phyloP scores from a whole-genome alignment of 2,329 filamentous ascomycete species.

The Celoporthe dispersa region DNA sequence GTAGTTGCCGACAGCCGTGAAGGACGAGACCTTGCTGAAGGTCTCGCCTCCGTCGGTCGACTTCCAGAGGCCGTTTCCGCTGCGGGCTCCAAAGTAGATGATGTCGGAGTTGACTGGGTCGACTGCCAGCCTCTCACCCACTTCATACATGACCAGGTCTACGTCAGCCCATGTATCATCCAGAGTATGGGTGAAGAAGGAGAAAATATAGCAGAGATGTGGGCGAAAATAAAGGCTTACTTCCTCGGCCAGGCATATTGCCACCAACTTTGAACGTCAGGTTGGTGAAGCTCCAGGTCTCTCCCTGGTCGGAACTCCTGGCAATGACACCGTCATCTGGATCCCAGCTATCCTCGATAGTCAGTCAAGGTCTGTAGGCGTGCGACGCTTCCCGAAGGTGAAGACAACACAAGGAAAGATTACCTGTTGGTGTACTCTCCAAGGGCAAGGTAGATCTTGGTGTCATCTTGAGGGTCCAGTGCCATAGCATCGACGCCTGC shows the following conservation, averaged over 20 bases:
- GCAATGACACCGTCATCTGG: conserved; percentile 60
- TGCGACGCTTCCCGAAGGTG: no score
- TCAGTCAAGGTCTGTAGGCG: no score
- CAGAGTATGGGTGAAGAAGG: neutral
- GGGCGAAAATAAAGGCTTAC: no score
- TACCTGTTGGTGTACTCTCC: conserved; percentile 63
- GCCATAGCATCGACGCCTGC: conserved; percentile 64
- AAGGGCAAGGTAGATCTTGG: conserved; percentile 57
- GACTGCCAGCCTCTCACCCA: conserved; percentile 61
- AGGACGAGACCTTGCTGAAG: conserved; percentile 56
- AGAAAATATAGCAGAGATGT: neutral
- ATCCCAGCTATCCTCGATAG: conserved; percentile 42
- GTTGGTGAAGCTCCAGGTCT: conserved; percentile 53
- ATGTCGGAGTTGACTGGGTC: conserved; percentile 62
- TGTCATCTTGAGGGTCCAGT: conserved; percentile 56
- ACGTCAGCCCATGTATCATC: neutral
- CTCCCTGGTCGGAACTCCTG: conserved; percentile 57
- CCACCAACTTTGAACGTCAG: conserved; percentile 65
- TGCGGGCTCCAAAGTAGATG: conserved; percentile 62
- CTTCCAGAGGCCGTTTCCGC: conserved; percentile 63
- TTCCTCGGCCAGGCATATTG: conserved; percentile 65
- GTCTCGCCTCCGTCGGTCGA: conserved; percentile 59
- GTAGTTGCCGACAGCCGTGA: conserved; percentile 56
- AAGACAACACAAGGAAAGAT: neutral
- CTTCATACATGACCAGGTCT: neutral